These are phyloP conservation scores for Candida germanica DNA, from an alignment of 805 yeast genomes.

Conservation along the genomic window DNA sequence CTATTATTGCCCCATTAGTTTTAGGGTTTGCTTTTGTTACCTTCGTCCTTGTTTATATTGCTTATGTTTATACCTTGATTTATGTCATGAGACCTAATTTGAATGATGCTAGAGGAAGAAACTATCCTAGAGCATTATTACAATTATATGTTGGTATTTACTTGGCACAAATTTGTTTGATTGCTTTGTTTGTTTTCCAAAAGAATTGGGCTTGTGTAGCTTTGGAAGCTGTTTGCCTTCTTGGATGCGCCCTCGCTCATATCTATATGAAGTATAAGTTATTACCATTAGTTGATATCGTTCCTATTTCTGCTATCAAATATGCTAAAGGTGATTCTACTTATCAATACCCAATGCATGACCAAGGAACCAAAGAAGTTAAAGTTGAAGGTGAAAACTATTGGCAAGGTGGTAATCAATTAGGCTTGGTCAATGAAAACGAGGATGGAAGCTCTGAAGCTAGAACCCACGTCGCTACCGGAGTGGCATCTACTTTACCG, in stretches of 20 bases:
- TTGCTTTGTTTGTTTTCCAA: conserved; percentile 71
- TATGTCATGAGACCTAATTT: conserved; percentile 58
- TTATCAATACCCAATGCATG: conserved; percentile 55
- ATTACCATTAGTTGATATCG: conserved; percentile 61
- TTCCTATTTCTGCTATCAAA: conserved; percentile 63
- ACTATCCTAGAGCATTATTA: conserved; percentile 68
- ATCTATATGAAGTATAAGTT: conserved; percentile 56
- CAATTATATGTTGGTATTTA: conserved; percentile 71
- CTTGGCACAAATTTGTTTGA: conserved; percentile 64
- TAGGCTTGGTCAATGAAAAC: conserved; percentile 29
- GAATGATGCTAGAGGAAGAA: conserved; percentile 68
- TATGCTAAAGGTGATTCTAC: conserved; percentile 44
- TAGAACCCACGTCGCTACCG: conserved; percentile 18
- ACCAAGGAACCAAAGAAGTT: conserved; percentile 63
- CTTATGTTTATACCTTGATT: conserved; percentile 58
- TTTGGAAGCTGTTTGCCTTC: conserved; percentile 59
- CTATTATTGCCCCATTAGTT: conserved; percentile 75
- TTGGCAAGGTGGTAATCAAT: conserved; percentile 44
- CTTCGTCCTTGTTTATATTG: conserved; percentile 54
- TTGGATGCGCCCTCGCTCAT: conserved; percentile 58
- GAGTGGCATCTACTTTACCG: conserved; percentile 10
- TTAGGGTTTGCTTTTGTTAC: conserved; percentile 65
- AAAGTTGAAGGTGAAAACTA: conserved; percentile 48
- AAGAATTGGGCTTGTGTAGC: conserved; percentile 79
- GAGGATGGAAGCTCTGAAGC: conserved; percentile 1